These are phyloP conservation scores for Trichosanthes truncata DNA, from an alignment of 306 rosid genomes.

Conservation along the genomic window DNA sequence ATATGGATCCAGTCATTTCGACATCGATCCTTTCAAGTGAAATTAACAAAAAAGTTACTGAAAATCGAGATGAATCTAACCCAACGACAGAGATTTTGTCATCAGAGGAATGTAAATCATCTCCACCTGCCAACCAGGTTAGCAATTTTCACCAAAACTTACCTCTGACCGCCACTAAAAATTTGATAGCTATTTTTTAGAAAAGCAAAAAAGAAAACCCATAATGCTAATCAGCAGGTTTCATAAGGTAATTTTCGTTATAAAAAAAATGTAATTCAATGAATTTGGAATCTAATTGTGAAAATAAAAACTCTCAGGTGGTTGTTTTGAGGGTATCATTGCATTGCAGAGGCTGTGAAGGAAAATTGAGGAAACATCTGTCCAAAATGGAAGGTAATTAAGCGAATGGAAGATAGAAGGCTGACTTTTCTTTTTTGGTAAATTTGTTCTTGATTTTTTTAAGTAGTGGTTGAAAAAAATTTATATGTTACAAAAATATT, in stretches of 20 bases:
- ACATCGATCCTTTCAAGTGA: constrained; percentile 18
- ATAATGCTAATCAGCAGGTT: too few relatives aligned
- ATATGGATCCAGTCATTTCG: constrained; percentile 31
- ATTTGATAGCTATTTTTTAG: not conserved
- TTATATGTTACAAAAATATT: too few relatives aligned
- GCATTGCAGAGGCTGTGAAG: constrained; percentile 94
- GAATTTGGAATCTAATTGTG: not conserved
- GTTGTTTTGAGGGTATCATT: constrained; percentile 84
- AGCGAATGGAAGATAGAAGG: not conserved
- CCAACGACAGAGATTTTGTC: constrained; percentile 3
- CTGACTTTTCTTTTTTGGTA: not conserved
- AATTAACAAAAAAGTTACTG: constrained; percentile 12
- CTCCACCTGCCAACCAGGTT: constrained; percentile 54
- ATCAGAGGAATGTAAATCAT: not conserved
- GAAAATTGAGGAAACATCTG: constrained; percentile 85
- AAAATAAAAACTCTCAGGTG: constrained; percentile 29
- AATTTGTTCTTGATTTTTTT: not conserved
- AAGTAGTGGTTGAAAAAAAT: not conserved
- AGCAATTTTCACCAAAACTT: not conserved
- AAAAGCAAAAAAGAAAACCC: too few relatives aligned
- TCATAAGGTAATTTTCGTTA: too few relatives aligned
- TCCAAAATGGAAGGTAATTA: constrained; percentile 79
- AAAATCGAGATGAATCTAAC: constrained; percentile 15
- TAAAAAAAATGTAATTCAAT: too few relatives aligned
- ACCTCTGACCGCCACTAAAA: too few relatives aligned